phyloP scores from a whole-genome alignment of 2,329 filamentous ascomycete genomes.

The Fonsecaea erecta region DNA sequence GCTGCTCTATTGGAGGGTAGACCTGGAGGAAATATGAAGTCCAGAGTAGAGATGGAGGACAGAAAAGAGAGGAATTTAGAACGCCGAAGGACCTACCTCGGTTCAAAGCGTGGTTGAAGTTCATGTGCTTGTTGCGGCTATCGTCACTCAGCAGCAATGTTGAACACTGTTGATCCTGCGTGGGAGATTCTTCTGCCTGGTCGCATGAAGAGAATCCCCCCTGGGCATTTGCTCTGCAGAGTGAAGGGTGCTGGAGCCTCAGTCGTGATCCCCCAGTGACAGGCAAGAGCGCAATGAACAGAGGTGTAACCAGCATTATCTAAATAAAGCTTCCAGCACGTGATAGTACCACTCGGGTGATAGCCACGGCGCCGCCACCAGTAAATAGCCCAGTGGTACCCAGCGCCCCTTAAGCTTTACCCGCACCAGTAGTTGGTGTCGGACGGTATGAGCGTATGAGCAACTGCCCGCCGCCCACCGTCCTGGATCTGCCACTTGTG shows the following conservation, averaged over 20 bases:
- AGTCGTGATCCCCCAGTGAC: not conserved
- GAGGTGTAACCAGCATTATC: not conserved
- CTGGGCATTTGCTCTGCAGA: not conserved
- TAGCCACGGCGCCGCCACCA: not conserved
- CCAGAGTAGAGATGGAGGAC: not conserved
- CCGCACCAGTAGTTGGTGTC: not conserved
- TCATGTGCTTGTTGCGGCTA: slow-evolving; percentile 7
- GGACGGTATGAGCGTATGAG: not conserved
- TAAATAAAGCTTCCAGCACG: not conserved
- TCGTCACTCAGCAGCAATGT: not conserved
- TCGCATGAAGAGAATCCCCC: not conserved
- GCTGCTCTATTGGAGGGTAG: not conserved
- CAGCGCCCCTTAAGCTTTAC: slow-evolving; percentile 11
- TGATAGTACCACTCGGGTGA: not conserved
- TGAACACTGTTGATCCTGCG: not conserved
- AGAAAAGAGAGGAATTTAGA: not conserved
- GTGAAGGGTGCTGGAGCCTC: not conserved
- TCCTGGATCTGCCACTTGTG: slow-evolving; percentile 11
- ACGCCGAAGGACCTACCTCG: slow-evolving; percentile 13
- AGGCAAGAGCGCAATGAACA: not conserved
- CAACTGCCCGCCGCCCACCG: slow-evolving; percentile 12
- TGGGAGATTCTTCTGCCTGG: not conserved
- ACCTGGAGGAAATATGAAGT: not conserved
- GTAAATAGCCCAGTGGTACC: too few species aligned
- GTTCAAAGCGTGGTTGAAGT: not conserved